Evolutionary conservation across 106 monocot genomes (phyloP).

Genomic region (Gastrodia elata): DNA sequence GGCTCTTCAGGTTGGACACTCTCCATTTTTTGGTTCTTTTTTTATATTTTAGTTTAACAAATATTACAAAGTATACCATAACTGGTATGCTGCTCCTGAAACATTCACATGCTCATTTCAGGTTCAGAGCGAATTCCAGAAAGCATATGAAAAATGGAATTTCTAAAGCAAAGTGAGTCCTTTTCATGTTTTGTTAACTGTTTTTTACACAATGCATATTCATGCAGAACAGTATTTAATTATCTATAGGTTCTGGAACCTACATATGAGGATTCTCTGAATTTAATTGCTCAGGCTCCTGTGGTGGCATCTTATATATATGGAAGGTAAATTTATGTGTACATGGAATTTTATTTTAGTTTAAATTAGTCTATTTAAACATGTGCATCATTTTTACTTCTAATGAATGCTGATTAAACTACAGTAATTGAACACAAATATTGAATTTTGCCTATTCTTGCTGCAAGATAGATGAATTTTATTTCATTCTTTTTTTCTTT

Average conservation of each 20-base stretch:
- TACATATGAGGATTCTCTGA: conserved; percentile 84
- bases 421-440: background rate
- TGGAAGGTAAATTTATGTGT: conserved; percentile 41
- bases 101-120: conserved; percentile 18
- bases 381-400: background rate
- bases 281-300: conserved; percentile 84
- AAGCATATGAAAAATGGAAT: conserved; percentile 25
- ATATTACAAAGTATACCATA: background rate
- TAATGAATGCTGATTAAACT: background rate
- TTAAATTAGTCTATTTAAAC: background rate
- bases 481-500: background rate
- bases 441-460: background rate
- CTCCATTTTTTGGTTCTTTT: background rate
- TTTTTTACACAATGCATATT: background rate
- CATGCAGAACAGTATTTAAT: background rate
- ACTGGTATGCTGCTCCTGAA: background rate
- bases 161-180: conserved; percentile 35
- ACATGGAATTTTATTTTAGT: background rate
- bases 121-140: conserved; percentile 56
- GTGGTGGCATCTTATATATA: conserved; percentile 85
- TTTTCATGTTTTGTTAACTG: background rate
- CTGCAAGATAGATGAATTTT: background rate
- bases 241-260: conserved; percentile 81
- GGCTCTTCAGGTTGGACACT: conserved; percentile 76
- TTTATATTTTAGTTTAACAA: background rate